Base-by-base conservation (phyloP, 164 flowering plant genomes). In the Chimonanthus salicifolius region DNA sequence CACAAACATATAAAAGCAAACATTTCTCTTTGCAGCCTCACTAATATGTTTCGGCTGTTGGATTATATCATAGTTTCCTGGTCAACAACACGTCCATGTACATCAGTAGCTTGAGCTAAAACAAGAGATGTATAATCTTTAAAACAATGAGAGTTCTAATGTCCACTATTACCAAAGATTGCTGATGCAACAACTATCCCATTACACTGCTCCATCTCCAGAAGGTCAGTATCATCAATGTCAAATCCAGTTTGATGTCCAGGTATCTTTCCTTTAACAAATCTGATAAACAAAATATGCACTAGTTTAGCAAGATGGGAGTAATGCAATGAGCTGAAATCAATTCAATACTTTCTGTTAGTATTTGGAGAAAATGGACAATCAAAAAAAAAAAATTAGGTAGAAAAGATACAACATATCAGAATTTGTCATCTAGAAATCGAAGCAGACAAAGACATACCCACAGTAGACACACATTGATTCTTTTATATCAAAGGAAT, bases 391-490 rank as follows among this genome's bases (percentile, higher is more conserved):
- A 44, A 58, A 43, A 20, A 9, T 65, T 18, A 16, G 16, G n/a
- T 21, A 4, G 62, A 70, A 16, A 81, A 62, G 13, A 13, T 48
- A 18, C 11, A 49, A 48, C 8, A 63, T 11, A 8, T 10, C 11
- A 0, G 33, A 62, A 10, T 33, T 66, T 46, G 4, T 5, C n/a
- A 45, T 13, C 16, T 13, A 45, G 43, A 43, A 11, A 44, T 65
- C 20, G 75, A 65, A 70, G 49, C 69, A 50, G 58, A 18, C 67
- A 16, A 9, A 51, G 64, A 74, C 97, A 73, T 90, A 96, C 99
- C 99, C 99, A 76, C 99, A 96, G 64, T 96, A 93, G 79, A 96
- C 92, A 69, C 70, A 86, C 99, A 96, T 94, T 6, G 98, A 87
- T 79, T 94, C 98, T 76, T 85, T 84, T 68, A 96, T 82, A 77